Evolutionary conservation across 2,329 filamentous ascomycete genomes (phyloP).

Genomic region (Clonostachys sp.): DNA sequence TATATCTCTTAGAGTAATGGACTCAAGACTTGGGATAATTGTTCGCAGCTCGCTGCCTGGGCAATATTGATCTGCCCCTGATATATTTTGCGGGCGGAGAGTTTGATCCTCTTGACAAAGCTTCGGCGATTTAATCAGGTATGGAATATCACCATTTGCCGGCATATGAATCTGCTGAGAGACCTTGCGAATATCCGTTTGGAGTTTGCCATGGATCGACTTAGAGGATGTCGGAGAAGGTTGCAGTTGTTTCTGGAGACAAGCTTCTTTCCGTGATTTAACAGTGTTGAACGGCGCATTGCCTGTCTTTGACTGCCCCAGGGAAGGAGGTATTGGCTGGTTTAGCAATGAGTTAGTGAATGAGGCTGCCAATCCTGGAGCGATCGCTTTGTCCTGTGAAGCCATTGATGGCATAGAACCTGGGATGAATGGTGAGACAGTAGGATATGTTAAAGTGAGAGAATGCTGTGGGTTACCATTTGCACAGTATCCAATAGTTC

Average conservation of each 20-base stretch:
- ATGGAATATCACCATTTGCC: conserved; percentile 9
- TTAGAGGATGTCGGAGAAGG: conserved; percentile 5
- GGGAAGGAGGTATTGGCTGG: conserved; percentile 31
- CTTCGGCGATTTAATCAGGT: conserved; percentile 5
- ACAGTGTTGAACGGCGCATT: conserved; percentile 26
- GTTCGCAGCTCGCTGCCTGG: conserved; percentile 3
- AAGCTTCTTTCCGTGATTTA: conserved; percentile 39
- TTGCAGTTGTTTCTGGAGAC: conserved; percentile 9
- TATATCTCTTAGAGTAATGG: conserved; percentile 5
- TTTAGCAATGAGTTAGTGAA: conserved; percentile 43
- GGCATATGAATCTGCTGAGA: conserved; percentile 30
- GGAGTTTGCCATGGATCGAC: conserved; percentile 7
- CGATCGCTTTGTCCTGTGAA: conserved; percentile 8
- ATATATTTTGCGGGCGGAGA: neutral
- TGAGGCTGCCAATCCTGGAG: conserved; percentile 31
- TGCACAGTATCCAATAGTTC: neutral
- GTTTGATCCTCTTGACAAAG: conserved; percentile 8
- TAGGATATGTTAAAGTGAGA: conserved; percentile 11
- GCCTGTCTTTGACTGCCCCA: conserved; percentile 20
- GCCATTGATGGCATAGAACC: conserved; percentile 11
- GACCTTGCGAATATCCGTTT: conserved; percentile 28
- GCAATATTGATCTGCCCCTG: conserved; percentile 5
- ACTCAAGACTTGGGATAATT: neutral
- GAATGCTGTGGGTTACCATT: neutral
- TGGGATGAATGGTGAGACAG: conserved; percentile 2